Base-by-base conservation (phyloP, 2,329 filamentous ascomycete genomes). In the Tolypocladium sp. region DNA sequence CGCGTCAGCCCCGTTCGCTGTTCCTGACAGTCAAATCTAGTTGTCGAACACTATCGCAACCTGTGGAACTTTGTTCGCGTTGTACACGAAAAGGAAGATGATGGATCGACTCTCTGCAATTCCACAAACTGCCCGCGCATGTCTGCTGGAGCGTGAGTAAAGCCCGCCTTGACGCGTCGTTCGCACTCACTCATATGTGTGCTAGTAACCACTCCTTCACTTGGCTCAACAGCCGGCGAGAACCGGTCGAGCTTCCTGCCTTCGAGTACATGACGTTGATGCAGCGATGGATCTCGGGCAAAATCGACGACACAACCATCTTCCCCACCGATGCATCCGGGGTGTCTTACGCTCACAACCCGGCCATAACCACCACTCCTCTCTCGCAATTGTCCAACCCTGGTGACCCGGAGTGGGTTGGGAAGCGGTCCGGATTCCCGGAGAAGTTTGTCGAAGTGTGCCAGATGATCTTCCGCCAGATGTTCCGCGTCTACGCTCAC, bases 401-500 rank as follows among this genome's bases (percentile, higher is more conserved):
- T 4, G 79, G 84, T 51, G 87, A 89, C 59, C 76, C 75, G 27
- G 85, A 87, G 61, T 97, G 92, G 90, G 82, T 96, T 59, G 94
- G 94, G 68, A 96, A 95, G 77, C 85, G 90, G 54, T 94, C 90
- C 61, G 93, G 93, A 4, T 99, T 99, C 74, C 94, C 94, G 2
- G 85, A 89, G 63, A 90, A 91, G 65, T 97, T 97, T 73, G 82
- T 93, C 67, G 85, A 88, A 62, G 92, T 96, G 66, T 94, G 93
- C 79, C 92, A 95, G 79, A 88, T 88, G 64, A 94, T 97, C 69
- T 93, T 97, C 79, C 89, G 92, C 68, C 94, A 97, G 76, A 97
- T 99, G 89, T 97, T 99, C 81, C 90, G 94, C 61, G 93, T 97
- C 66, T 99, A 99, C 71, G 89, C 94, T 55, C 94, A 99, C 75